Conservation (phyloP, 352 stramenopile genomes). For the Globisporangium okanoganense region DNA sequence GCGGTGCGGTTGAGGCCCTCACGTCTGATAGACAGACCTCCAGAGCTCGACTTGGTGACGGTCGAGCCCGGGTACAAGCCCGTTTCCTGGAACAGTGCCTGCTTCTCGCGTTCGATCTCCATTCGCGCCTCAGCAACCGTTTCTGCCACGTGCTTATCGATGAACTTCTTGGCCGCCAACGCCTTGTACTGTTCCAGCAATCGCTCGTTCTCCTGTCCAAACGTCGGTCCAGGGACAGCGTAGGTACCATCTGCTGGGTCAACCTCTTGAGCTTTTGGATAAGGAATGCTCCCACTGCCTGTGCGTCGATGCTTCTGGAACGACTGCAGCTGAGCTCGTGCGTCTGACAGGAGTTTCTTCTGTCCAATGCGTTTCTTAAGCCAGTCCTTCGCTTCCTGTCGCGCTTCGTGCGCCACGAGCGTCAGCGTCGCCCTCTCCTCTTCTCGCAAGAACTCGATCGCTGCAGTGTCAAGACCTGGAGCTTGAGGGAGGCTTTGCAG, state of each 20-base stretch:
- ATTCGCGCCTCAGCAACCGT: slow-evolving; percentile 52
- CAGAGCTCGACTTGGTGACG: slow-evolving; percentile 3
- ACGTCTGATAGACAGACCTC: not conserved
- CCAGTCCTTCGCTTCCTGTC: slow-evolving; percentile 62
- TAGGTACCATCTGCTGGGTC: not conserved
- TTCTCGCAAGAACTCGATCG: slow-evolving; percentile 40
- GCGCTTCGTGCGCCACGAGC: slow-evolving; percentile 64
- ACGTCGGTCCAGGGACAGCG: not conserved
- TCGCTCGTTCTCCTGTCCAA: slow-evolving; percentile 27
- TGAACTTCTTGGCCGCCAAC: slow-evolving; percentile 52
- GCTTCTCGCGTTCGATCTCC: slow-evolving; percentile 68
- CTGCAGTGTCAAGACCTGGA: slow-evolving; percentile 23
- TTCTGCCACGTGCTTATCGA: slow-evolving; percentile 76
- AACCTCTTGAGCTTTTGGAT: not conserved
- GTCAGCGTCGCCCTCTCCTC: slow-evolving; percentile 65
- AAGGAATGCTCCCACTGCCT: slow-evolving; percentile 31
- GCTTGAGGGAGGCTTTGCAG: slow-evolving; percentile 25
- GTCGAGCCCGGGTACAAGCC: slow-evolving; percentile 46
- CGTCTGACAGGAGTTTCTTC: slow-evolving; percentile 73
- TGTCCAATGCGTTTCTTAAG: slow-evolving; percentile 69
- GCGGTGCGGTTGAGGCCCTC: slow-evolving; percentile 11
- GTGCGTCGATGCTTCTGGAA: slow-evolving; percentile 39
- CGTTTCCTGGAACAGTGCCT: slow-evolving; percentile 60
- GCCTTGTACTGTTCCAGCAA: slow-evolving; percentile 49
- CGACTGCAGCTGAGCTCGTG: slow-evolving; percentile 49